A percentile compares a stretch with the other conserved stretches of the same genome.
Conservation (phyloP, 148 eudicot species). For the Spergularia marina region DNA sequence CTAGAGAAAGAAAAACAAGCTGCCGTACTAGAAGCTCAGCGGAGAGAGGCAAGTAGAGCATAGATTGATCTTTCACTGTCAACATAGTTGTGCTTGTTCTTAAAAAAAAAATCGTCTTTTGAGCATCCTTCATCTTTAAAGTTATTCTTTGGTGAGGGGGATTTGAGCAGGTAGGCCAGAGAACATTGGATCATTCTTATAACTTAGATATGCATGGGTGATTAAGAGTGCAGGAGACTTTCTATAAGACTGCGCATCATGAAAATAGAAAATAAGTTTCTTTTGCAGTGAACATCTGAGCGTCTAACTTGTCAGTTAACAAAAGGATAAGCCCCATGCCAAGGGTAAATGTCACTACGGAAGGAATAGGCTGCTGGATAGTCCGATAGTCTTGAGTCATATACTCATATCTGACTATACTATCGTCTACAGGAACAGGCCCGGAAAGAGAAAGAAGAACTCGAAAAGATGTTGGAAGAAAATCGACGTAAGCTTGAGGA, state of each 20-base stretch:
- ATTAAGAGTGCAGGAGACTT: background rate
- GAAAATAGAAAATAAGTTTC: background rate
- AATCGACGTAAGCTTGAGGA: constrained; percentile 74
- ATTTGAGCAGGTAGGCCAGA: background rate
- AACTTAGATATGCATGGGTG: too few species aligned
- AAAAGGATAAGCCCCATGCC: too few species aligned
- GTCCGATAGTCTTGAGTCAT: background rate
- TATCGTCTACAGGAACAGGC: constrained; percentile 54
- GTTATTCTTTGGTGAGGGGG: background rate
- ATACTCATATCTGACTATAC: background rate
- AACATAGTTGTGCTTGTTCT: background rate
- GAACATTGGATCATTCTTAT: background rate
- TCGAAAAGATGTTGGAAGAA: constrained; percentile 77
- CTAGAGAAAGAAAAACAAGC: constrained; percentile 83
- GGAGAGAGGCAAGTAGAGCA: constrained; percentile 60
- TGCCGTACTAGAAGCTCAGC: constrained; percentile 58
- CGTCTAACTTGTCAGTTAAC: background rate
- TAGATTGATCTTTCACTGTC: background rate
- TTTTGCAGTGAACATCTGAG: background rate
- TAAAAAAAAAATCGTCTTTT: background rate
- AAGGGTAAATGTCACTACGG: too few species aligned
- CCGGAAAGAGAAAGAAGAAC: constrained; percentile 71
- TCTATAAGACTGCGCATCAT: background rate
- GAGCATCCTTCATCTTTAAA: background rate
- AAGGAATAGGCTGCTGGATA: background rate